These are phyloP conservation scores for Phyllosticta capitalensis DNA, from an alignment of 2,329 filamentous ascomycete genomes.

Conservation along the genomic window DNA sequence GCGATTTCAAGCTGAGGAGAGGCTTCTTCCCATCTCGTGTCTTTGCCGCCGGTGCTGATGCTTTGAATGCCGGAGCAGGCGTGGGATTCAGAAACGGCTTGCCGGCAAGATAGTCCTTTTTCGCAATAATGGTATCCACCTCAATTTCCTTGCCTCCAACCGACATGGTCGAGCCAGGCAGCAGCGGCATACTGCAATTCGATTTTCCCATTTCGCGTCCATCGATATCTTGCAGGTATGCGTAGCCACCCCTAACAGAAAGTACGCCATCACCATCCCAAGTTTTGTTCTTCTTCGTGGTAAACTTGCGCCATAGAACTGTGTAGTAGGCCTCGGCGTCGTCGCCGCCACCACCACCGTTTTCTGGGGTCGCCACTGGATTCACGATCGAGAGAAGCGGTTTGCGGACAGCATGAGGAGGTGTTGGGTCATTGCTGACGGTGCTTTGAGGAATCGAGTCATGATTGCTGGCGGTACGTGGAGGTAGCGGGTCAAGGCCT, in stretches of 20 bases:
- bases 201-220: conserved; percentile 54
- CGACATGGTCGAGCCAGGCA: conserved; percentile 51
- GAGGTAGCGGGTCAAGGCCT: conserved; percentile 15
- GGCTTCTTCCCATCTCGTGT: conserved; percentile 16
- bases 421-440: conserved; percentile 13
- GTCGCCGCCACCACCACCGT: conserved; percentile 8
- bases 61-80: not conserved
- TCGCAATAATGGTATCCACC: conserved; percentile 52
- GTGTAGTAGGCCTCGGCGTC: conserved; percentile 32
- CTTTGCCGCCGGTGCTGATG: conserved; percentile 16
- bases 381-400: conserved; percentile 21
- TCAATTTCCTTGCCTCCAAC: conserved; percentile 61
- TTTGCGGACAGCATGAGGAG: conserved; percentile 19
- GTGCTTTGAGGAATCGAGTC: no score
- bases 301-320: conserved; percentile 51
- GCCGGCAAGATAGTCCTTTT: conserved; percentile 48
- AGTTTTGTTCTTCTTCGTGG: conserved; percentile 65
- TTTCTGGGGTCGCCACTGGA: conserved; percentile 11
- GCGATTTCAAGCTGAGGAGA: conserved; percentile 20
- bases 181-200: conserved; percentile 45
- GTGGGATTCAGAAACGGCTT: conserved; percentile 33
- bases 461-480: no score
- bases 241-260: conserved; percentile 47
- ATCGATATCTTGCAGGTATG: conserved; percentile 51
- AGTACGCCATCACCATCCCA: conserved; percentile 67